Percentiles rank a stretch among this genome's conserved stretches.
phyloP scores from a whole-genome alignment of 495 filamentous ascomycete species.

The Hypoxylon crocopeplum region DNA sequence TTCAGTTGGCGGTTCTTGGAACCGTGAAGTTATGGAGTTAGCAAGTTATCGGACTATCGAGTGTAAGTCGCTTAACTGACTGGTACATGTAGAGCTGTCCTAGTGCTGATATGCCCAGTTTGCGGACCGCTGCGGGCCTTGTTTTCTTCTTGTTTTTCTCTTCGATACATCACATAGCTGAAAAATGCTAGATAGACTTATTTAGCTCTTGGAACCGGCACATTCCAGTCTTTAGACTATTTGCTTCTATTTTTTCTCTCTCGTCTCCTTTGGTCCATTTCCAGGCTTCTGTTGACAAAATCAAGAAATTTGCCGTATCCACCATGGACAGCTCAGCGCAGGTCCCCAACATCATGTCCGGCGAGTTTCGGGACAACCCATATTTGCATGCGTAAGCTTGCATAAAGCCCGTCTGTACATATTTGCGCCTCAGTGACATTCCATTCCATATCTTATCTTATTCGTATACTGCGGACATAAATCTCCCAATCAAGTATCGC shows the following conservation, averaged over 20 bases:
- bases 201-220: background rate
- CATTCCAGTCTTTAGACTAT: background rate
- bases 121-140: too few relatives aligned
- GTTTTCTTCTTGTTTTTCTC: too few relatives aligned
- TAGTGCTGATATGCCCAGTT: background rate
- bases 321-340: conserved; percentile 25
- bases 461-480: too few relatives aligned
- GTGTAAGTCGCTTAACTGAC: conserved; percentile 8
- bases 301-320: conserved; percentile 15
- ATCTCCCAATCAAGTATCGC: conserved; percentile 7
- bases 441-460: too few relatives aligned
- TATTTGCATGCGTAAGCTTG: conserved; percentile 29
- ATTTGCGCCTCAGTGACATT: too few relatives aligned
- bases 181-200: too few relatives aligned
- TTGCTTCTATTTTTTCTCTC: background rate
- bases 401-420: conserved; percentile 35
- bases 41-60: conserved; percentile 21
- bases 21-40: conserved; percentile 16
- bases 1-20: conserved; percentile 10
- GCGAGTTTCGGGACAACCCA: conserved; percentile 16
- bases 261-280: background rate
- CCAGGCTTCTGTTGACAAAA: too few relatives aligned
- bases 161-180: too few relatives aligned
- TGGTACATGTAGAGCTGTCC: background rate
- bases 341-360: conserved; percentile 39